Base-by-base conservation (phyloP, 768 basidiomycete genomes). In the Phallus indusiatus region DNA sequence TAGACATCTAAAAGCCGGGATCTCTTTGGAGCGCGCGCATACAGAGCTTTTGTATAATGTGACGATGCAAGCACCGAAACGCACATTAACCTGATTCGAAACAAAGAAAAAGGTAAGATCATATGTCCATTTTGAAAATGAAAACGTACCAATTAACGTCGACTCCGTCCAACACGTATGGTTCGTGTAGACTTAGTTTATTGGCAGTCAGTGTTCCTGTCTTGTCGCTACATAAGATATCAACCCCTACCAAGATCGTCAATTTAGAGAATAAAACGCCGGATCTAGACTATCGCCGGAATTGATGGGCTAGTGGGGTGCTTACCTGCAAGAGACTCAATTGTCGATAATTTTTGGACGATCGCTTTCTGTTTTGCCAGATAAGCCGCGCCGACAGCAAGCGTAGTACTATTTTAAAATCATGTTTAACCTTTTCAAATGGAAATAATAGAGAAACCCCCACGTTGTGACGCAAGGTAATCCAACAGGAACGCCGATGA, bases 191-290 rank as follows among this genome's bases (percentile, higher is more conserved):
- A n/a, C 71, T 71, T 8, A 79, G 69, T 67, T 77, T 77, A 67
- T 79, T 79, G 6, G 78, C 75, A 1, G 78, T 79, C 35, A 79
- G 65, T 0, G 78, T 79, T 34, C 78, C 75, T 16, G 75, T 76
- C 70, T 76, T 75, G 60, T 76, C 74, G 20, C 69, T 67, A 64
- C 73, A 75, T 24, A 78, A 68, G 48, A 79, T 73, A 55, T 77
- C 75, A 46, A 78, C 78, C 52, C 77, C 78, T 54, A 24, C 14
- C 24, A 16, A 10, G 28, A 54, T n/a, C 24, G 7, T 28, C 28
- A 28, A 28, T 28, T 28, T 28, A 28, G 28, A 28, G 20, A 22
- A 20, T 51, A 5, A 14, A 34, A 28, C 53, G 12, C 12, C n/a
- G 42, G 42, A 4, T 42, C 42, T 14, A 42, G 42, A 14, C 24